Evolutionary conservation across 106 monocot genomes (phyloP).

Genomic region (Apostasia shenzhenica): DNA sequence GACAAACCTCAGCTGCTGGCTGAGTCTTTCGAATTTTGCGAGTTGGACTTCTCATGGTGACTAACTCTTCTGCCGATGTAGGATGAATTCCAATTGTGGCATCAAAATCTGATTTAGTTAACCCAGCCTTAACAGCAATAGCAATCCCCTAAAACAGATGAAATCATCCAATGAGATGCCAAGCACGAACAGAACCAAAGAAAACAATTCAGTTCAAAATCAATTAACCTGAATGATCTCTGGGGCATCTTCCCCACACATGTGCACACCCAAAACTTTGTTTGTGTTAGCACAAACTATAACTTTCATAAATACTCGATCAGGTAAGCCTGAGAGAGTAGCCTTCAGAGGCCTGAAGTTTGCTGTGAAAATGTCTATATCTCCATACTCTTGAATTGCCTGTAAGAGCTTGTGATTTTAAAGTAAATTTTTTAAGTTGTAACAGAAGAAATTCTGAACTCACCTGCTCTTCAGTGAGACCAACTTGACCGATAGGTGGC

Average conservation of each 20-base stretch:
- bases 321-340: constrained; percentile 92
- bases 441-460: not conserved
- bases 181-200: not conserved
- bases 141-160: constrained; percentile 67
- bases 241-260: constrained; percentile 97
- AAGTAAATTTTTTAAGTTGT: not conserved
- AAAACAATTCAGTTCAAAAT: constrained; percentile 2
- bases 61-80: constrained; percentile 91
- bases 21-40: constrained; percentile 57
- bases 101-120: constrained; percentile 88
- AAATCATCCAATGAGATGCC: not conserved
- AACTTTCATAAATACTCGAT: constrained; percentile 86
- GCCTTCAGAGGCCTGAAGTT: constrained; percentile 97
- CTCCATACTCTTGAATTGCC: constrained; percentile 84
- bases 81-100: constrained; percentile 90
- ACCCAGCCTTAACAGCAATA: constrained; percentile 87
- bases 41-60: constrained; percentile 92
- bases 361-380: constrained; percentile 84
- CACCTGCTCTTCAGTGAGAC: constrained; percentile 95
- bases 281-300: constrained; percentile 87
- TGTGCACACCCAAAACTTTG: constrained; percentile 92
- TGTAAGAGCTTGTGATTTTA: constrained; percentile 19
- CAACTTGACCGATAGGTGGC: constrained; percentile 96
- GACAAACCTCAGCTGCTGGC: constrained; percentile 37
- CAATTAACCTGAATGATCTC: constrained; percentile 88